A percentile compares a stretch with the other conserved stretches of the same genome.
Conservation (phyloP, 768 basidiomycete species). For the Amanita rubescens region DNA sequence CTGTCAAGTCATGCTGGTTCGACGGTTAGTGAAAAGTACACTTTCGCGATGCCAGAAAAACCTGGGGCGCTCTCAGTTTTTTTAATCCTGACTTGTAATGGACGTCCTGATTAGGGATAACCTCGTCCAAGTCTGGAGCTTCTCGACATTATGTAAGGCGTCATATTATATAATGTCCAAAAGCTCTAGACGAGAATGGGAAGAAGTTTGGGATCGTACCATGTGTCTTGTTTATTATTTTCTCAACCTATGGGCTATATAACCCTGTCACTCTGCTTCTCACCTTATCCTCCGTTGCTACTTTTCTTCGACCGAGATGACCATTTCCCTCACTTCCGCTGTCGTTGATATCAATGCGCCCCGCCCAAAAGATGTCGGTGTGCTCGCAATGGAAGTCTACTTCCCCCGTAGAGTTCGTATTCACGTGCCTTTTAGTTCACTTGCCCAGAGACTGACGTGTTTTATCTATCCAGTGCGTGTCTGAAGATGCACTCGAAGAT, state of each 20-base stretch:
- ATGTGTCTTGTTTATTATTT: conserved; percentile 28
- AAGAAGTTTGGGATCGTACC: conserved; percentile 43
- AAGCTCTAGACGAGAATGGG: too few species aligned
- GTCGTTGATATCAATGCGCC: conserved; percentile 30
- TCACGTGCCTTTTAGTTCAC: conserved; percentile 1
- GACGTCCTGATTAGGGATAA: too few species aligned
- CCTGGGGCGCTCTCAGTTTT: too few species aligned
- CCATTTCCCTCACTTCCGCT: conserved; percentile 29
- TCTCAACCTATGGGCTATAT: conserved; percentile 29
- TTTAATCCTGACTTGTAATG: too few species aligned
- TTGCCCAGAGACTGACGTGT: conserved; percentile 9
- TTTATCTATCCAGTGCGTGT: conserved; percentile 65
- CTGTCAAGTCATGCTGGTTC: too few species aligned
- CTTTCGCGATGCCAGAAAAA: too few species aligned
- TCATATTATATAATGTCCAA: too few species aligned
- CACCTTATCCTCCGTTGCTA: too few species aligned
- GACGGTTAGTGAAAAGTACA: too few species aligned
- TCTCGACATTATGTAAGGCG: too few species aligned
- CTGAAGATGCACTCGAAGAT: conserved; percentile 87
- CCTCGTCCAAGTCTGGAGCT: too few species aligned
- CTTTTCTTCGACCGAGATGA: conserved; percentile 27
- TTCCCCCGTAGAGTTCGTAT: conserved; percentile 79
- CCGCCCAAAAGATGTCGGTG: conserved; percentile 89
- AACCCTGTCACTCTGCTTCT: conserved; percentile 9
- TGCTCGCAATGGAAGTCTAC: conserved; percentile 91